These are phyloP conservation scores for Argentina anserina DNA, from an alignment of 306 rosid genomes.

Conservation along the genomic window DNA sequence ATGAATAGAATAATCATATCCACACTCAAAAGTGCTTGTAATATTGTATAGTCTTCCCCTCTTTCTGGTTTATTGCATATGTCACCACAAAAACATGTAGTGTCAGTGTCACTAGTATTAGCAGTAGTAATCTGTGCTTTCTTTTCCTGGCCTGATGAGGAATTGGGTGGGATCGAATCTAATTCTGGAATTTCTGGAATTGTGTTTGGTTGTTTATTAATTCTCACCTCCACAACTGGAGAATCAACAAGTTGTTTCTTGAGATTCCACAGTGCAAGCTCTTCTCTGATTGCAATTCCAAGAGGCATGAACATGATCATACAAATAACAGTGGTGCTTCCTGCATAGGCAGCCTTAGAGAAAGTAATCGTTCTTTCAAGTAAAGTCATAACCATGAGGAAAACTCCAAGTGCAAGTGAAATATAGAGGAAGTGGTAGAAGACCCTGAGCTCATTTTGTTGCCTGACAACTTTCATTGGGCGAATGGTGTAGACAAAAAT, in stretches of 20 bases:
- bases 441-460: conserved; percentile 20
- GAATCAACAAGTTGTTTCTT: conserved; percentile 7
- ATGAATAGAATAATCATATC: conserved; percentile 25
- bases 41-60: conserved; percentile 35
- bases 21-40: conserved; percentile 26
- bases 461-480: conserved; percentile 17
- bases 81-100: conserved; percentile 1
- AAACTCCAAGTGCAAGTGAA: conserved; percentile 22
- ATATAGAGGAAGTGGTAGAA: conserved; percentile 23
- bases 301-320: conserved; percentile 23
- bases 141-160: not conserved
- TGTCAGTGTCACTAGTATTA: not conserved
- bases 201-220: not conserved
- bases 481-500: conserved; percentile 25
- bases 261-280: conserved; percentile 17
- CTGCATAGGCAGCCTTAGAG: conserved; percentile 15
- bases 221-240: not conserved
- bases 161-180: not conserved
- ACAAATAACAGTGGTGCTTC: conserved; percentile 8
- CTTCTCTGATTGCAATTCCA: conserved; percentile 30
- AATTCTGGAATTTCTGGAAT: not conserved
- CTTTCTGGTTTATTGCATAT: conserved; percentile 29
- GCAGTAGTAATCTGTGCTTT: not conserved
- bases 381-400: conserved; percentile 29
- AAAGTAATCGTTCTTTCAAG: conserved; percentile 1